Conservation (phyloP, 163 green algal genomes). For the Coccomyxa subellipsoidea region DNA sequence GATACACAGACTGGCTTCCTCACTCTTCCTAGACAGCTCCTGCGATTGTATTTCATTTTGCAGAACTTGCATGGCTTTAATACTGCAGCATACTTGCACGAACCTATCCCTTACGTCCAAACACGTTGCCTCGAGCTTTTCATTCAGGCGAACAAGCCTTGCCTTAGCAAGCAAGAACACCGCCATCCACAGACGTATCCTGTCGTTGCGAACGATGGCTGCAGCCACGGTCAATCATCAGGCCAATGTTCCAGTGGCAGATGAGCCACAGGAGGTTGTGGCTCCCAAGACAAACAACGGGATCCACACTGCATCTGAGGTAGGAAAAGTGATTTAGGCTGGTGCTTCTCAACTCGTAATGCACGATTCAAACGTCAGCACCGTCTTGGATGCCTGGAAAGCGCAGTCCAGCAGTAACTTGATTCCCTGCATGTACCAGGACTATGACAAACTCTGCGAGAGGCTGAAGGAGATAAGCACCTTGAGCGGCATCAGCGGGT, state of each 20-base stretch:
- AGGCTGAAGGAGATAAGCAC: slow-evolving; percentile 63
- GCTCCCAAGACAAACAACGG: background rate
- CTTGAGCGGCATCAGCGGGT: slow-evolving; percentile 50
- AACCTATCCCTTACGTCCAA: background rate
- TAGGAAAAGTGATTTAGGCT: background rate
- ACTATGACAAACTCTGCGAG: slow-evolving; percentile 47
- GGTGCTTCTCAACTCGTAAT: too few species aligned
- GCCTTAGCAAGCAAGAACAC: background rate
- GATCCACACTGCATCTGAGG: background rate
- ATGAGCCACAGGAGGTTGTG: background rate
- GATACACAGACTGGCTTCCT: too few species aligned
- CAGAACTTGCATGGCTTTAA: background rate
- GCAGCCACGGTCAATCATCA: background rate
- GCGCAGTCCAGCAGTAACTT: too few species aligned
- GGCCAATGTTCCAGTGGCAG: background rate
- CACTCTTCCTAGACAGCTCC: too few species aligned
- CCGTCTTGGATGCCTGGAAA: background rate
- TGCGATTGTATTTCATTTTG: background rate
- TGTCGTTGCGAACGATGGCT: background rate
- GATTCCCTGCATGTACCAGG: too few species aligned
- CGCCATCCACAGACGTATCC: background rate
- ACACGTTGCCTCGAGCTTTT: background rate
- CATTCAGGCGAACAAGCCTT: background rate
- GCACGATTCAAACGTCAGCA: background rate
- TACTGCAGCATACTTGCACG: background rate